A percentile compares a stretch with the other conserved stretches of the same genome.
Conservation (phyloP, 169 alveolate species). For the Cryptosporidium andersoni region DNA sequence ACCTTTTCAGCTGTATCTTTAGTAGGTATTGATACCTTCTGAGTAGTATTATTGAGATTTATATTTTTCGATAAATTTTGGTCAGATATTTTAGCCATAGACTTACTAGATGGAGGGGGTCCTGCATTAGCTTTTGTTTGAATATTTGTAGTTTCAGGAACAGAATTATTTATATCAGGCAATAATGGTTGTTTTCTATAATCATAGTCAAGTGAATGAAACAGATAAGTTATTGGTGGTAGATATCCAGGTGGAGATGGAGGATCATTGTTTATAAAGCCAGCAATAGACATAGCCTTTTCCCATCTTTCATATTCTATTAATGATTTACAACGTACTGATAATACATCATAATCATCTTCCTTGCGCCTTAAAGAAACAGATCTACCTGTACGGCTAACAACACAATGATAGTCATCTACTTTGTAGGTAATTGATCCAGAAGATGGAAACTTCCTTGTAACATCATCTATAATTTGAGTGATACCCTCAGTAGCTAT, state of each 20-base stretch:
- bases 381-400: slow-evolving; percentile 70
- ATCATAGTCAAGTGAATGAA: slow-evolving; percentile 70
- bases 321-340: slow-evolving; percentile 66
- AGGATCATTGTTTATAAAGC: slow-evolving; percentile 46
- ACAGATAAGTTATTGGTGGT: slow-evolving; percentile 65
- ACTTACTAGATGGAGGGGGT: neutral
- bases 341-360: slow-evolving; percentile 70
- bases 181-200: slow-evolving; percentile 66
- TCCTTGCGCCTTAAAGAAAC: slow-evolving; percentile 51
- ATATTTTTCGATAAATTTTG: neutral
- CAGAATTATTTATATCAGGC: slow-evolving; percentile 13
- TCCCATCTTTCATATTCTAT: slow-evolving; percentile 68
- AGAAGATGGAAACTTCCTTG: slow-evolving; percentile 47
- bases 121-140: neutral
- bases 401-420: slow-evolving; percentile 48
- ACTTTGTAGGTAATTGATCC: slow-evolving; percentile 49
- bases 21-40: neutral
- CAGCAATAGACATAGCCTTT: slow-evolving; percentile 69
- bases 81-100: neutral
- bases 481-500: slow-evolving; percentile 13
- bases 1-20: too few relatives aligned
- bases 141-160: neutral
- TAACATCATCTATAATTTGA: slow-evolving; percentile 15
- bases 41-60: neutral
- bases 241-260: neutral